Evolutionary conservation across 129 eudicot genomes (phyloP).

Genomic region (Flaveria sonorensis): DNA sequence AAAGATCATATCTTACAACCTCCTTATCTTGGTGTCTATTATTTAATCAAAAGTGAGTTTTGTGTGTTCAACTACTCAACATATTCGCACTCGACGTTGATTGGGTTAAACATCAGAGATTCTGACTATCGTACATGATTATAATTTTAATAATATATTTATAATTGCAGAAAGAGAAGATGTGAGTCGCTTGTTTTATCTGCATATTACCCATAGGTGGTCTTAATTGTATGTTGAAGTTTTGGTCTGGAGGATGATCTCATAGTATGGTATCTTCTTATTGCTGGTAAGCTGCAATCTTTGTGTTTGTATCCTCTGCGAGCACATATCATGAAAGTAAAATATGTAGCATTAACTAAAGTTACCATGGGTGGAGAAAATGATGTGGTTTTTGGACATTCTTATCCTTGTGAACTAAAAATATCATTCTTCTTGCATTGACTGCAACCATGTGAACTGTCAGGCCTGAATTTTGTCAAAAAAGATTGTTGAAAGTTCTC

Average conservation of each 20-base stretch:
- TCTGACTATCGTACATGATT: neutral
- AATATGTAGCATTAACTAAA: conserved; percentile 23
- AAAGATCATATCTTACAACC: neutral
- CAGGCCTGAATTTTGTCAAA: no score
- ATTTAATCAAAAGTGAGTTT: neutral
- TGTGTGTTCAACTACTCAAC: neutral
- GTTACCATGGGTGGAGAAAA: conserved; percentile 10
- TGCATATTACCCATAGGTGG: conserved; percentile 8
- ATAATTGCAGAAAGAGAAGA: conserved; percentile 18
- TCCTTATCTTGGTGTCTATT: neutral
- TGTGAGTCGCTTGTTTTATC: conserved; percentile 1
- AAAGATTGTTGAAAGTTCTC: no score
- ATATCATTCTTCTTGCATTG: no score
- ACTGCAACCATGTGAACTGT: no score
- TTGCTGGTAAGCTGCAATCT: conserved; percentile 22
- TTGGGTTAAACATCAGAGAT: neutral
- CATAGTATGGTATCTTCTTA: neutral
- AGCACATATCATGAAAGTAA: conserved; percentile 9
- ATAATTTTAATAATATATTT: conserved; percentile 5
- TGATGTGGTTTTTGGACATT: neutral
- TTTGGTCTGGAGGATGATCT: conserved; percentile 21
- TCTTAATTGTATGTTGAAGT: conserved; percentile 21
- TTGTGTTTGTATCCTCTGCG: conserved; percentile 9
- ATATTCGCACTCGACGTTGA: conserved; percentile 3
- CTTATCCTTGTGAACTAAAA: neutral